phyloP scores from a whole-genome alignment of 108 stramenopile genomes.

The Cyclostephanos invisitatus region DNA sequence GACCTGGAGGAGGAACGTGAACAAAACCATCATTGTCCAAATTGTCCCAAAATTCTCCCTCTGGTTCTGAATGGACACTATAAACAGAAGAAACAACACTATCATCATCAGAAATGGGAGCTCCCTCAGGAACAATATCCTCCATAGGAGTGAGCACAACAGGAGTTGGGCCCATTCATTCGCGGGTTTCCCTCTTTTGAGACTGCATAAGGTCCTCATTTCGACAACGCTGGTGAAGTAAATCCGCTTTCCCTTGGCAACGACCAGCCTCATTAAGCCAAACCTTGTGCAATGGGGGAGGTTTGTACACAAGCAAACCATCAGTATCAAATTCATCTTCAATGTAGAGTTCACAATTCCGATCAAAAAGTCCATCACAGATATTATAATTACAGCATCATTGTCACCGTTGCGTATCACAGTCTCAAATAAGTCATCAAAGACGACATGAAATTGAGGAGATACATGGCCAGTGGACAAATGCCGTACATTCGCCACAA shows the following conservation, averaged over 20 bases:
- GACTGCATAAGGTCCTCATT: neutral
- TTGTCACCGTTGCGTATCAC: constrained; percentile 13
- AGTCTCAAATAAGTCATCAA: constrained; percentile 29
- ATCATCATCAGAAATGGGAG: neutral
- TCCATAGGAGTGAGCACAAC: neutral
- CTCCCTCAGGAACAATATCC: neutral
- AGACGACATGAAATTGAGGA: constrained; percentile 33
- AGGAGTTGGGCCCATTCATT: no score
- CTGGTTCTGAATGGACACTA: neutral
- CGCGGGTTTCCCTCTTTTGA: neutral
- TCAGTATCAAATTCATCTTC: constrained; percentile 22
- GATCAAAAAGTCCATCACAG: neutral
- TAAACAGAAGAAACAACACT: neutral
- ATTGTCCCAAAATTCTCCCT: neutral
- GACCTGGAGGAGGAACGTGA: neutral
- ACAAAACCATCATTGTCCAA: no score
- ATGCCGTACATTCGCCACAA: constrained; percentile 14
- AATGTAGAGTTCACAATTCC: constrained; percentile 4
- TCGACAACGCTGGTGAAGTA: neutral
- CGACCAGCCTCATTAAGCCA: constrained; percentile 20
- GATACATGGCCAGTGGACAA: neutral
- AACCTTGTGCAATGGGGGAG: constrained; percentile 22
- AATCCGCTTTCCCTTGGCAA: neutral
- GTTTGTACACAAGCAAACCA: constrained; percentile 8
- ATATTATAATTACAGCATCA: constrained; percentile 1